A percentile compares a stretch with the other conserved stretches of the same genome.
Conservation (phyloP, 1,284 basidiomycete genomes). For the Prillingera fragicola region DNA sequence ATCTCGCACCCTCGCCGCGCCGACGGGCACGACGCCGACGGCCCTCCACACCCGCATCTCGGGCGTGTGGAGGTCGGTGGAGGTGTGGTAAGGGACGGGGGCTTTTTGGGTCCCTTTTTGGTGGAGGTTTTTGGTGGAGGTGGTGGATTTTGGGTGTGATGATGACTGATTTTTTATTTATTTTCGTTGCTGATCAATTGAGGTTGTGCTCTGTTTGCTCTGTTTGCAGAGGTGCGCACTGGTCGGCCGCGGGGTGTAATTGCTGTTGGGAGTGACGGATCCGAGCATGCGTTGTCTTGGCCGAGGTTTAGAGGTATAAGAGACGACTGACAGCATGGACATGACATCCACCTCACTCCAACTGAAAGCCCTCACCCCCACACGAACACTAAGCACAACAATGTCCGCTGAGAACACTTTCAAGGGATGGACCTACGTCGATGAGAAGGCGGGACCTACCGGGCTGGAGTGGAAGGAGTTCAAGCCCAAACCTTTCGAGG, state of each 20-base stretch:
- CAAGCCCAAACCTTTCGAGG: conserved; percentile 43
- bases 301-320: neutral
- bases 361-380: neutral
- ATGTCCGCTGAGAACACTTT: conserved; percentile 19
- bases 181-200: neutral
- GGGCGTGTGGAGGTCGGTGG: no score
- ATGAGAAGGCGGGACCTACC: conserved; percentile 39
- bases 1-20: no score
- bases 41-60: no score
- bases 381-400: neutral
- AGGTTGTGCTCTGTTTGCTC: no score
- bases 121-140: no score
- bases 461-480: conserved; percentile 43
- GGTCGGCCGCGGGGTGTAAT: neutral
- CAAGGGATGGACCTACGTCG: conserved; percentile 42
- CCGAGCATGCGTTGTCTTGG: neutral
- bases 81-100: no score
- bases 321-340: neutral
- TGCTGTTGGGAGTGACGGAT: neutral
- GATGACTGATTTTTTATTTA: neutral
- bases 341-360: neutral
- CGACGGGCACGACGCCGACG: no score
- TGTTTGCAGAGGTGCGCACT: neutral
- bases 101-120: no score
- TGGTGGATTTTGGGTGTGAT: no score